These are phyloP conservation scores for Smallanthus sonchifolius DNA, from an alignment of 129 eudicot species.

Conservation along the genomic window DNA sequence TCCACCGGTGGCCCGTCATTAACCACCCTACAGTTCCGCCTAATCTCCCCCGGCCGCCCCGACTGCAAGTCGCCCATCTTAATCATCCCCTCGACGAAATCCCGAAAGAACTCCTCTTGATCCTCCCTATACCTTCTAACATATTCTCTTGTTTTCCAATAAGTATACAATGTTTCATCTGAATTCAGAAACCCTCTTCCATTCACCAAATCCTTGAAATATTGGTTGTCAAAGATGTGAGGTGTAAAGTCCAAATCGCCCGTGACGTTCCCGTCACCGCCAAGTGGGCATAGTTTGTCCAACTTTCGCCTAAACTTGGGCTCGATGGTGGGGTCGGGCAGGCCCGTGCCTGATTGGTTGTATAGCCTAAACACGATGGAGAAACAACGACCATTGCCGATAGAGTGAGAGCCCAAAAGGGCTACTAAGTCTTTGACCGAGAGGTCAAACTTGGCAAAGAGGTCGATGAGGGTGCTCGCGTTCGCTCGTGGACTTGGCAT, in stretches of 20 bases:
- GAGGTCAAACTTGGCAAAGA: constrained; percentile 58
- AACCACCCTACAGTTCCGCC: constrained; percentile 85
- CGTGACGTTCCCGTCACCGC: constrained; percentile 71
- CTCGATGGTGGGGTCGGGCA: constrained; percentile 76
- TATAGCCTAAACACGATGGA: constrained; percentile 74
- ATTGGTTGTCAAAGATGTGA: constrained; percentile 65
- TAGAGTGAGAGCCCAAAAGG: constrained; percentile 91
- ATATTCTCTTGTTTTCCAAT: constrained; percentile 44
- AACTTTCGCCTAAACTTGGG: constrained; percentile 55
- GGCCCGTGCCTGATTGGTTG: constrained; percentile 80
- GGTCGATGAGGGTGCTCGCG: constrained; percentile 57
- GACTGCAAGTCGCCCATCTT: constrained; percentile 86
- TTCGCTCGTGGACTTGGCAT: constrained; percentile 97
- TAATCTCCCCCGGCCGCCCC: constrained; percentile 73
- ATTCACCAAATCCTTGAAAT: constrained; percentile 66
- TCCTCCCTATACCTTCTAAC: constrained; percentile 49
- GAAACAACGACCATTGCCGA: constrained; percentile 85
- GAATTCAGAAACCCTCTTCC: constrained; percentile 85
- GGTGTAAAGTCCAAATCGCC: constrained; percentile 77
- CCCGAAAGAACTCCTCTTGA: constrained; percentile 47
- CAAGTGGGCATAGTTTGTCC: constrained; percentile 62
- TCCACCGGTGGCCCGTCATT: constrained; percentile 33
- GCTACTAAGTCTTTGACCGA: constrained; percentile 76
- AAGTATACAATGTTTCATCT: constrained; percentile 62
- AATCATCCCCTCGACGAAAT: constrained; percentile 79